These are phyloP conservation scores for Lathyrus sativus DNA, from an alignment of 306 rosid genomes.

Conservation along the genomic window DNA sequence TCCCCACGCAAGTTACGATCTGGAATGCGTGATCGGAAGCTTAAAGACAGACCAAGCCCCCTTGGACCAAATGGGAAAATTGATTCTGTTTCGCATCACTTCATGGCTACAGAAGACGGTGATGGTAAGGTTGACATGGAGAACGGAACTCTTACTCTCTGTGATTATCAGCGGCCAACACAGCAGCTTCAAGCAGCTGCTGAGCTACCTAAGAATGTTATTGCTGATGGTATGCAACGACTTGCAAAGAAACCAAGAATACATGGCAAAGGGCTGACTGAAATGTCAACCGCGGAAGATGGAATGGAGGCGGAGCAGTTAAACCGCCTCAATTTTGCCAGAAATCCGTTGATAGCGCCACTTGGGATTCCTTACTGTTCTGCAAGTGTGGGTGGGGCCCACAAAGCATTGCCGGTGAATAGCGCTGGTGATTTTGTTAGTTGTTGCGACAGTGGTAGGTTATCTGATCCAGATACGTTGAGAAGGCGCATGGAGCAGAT, in stretches of 20 bases:
- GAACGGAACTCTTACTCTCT: conserved; percentile 68
- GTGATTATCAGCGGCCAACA: conserved; percentile 82
- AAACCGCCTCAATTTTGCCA: conserved; percentile 50
- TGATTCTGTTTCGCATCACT: conserved; percentile 56
- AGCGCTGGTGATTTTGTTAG: conserved; percentile 59
- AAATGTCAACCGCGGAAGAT: conserved; percentile 54
- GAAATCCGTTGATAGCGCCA: conserved; percentile 79
- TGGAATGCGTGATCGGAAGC: conserved; percentile 72
- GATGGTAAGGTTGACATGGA: conserved; percentile 62
- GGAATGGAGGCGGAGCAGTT: conserved; percentile 74
- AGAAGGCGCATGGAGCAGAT: conserved; percentile 94
- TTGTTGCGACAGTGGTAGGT: conserved; percentile 64
- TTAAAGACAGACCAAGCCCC: conserved; percentile 88
- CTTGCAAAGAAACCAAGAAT: conserved; percentile 66
- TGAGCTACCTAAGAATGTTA: conserved; percentile 73
- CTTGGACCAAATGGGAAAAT: conserved; percentile 96
- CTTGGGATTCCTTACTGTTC: conserved; percentile 89
- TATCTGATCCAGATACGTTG: conserved; percentile 74
- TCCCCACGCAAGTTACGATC: conserved; percentile 80
- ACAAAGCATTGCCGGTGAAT: conserved; percentile 63
- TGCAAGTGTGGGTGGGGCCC: conserved; percentile 93
- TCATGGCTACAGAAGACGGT: conserved; percentile 63
- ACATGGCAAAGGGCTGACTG: conserved; percentile 54
- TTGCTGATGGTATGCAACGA: conserved; percentile 45
- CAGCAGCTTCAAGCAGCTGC: conserved; percentile 82